These are phyloP conservation scores for Aspergillus sp. DNA, from an alignment of 2,329 filamentous ascomycete species.

Conservation along the genomic window DNA sequence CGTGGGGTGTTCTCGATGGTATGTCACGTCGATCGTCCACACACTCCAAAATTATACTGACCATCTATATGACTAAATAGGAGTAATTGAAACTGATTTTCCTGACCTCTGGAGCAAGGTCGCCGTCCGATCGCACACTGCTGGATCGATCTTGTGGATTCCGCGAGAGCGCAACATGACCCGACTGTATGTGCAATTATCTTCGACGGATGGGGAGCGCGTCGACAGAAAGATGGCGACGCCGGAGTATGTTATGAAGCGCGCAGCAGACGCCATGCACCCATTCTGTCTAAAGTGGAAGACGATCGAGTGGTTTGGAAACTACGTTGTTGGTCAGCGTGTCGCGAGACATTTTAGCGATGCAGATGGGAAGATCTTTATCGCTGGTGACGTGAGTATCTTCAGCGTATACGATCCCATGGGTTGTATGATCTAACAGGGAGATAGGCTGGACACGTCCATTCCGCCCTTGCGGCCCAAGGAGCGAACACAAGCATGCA, in stretches of 20 bases:
- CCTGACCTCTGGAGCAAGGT: constrained; percentile 75
- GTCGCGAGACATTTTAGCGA: constrained; percentile 49
- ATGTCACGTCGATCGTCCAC: constrained; percentile 33
- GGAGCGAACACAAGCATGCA: constrained; percentile 39
- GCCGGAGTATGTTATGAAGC: constrained; percentile 68
- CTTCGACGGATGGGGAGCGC: constrained; percentile 23
- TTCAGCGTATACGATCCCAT: not conserved
- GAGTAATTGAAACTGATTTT: constrained; percentile 64
- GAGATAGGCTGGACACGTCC: constrained; percentile 29
- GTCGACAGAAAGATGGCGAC: constrained; percentile 41
- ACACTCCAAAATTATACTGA: not conserved
- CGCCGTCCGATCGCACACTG: constrained; percentile 64
- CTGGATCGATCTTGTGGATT: constrained; percentile 71
- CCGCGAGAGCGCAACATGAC: constrained; percentile 73
- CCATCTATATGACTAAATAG: constrained; percentile 3
- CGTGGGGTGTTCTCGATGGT: constrained; percentile 73
- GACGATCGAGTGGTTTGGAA: constrained; percentile 50
- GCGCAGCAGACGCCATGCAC: constrained; percentile 42
- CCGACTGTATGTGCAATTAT: constrained; percentile 54
- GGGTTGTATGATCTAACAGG: not conserved
- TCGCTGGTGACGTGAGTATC: constrained; percentile 47
- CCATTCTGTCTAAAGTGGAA: constrained; percentile 49
- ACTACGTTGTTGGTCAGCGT: constrained; percentile 52
- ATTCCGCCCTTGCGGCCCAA: constrained; percentile 34
- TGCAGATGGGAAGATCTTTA: constrained; percentile 44